These are phyloP conservation scores for Guadua angustifolia DNA, from an alignment of 176 grass and related monocot species.

Conservation along the genomic window DNA sequence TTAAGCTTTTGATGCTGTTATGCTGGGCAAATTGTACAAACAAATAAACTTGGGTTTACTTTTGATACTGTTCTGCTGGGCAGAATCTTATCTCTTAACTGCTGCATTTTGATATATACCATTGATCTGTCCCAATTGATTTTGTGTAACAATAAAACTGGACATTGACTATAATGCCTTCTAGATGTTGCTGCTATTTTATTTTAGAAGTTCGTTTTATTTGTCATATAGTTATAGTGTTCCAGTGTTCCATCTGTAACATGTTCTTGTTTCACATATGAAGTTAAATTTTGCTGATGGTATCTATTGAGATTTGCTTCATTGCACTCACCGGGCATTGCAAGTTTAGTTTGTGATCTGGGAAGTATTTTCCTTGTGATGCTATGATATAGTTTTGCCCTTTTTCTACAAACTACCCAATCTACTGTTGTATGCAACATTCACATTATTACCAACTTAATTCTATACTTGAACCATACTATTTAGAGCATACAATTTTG, in stretches of 20 bases:
- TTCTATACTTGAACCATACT: constrained; percentile 20
- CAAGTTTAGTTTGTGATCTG: constrained; percentile 11
- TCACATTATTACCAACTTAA: background rate
- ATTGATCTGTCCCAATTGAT: background rate
- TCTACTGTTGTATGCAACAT: background rate
- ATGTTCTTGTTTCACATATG: background rate
- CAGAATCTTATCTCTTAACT: constrained; percentile 11
- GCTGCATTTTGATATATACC: constrained; percentile 11
- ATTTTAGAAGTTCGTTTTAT: background rate
- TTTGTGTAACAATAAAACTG: background rate
- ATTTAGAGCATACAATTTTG: constrained; percentile 8
- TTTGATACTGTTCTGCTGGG: constrained; percentile 3
- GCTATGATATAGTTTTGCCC: background rate
- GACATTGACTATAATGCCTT: background rate
- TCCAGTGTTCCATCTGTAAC: background rate
- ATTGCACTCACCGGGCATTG: background rate
- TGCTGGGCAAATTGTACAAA: constrained; percentile 18
- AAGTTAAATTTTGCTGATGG: background rate
- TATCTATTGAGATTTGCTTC: constrained; percentile 22
- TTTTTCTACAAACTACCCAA: constrained; percentile 12
- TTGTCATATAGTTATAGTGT: constrained; percentile 1
- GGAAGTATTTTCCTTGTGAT: constrained; percentile 12
- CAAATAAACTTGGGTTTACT: constrained; percentile 1
- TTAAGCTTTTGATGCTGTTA: constrained; percentile 15
- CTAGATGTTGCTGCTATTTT: background rate